Evolutionary conservation across 2,329 filamentous ascomycete genomes (phyloP), one percentile per base, ranked within the genome.

Genomic region (Aspergillus aculeatus): DNA sequence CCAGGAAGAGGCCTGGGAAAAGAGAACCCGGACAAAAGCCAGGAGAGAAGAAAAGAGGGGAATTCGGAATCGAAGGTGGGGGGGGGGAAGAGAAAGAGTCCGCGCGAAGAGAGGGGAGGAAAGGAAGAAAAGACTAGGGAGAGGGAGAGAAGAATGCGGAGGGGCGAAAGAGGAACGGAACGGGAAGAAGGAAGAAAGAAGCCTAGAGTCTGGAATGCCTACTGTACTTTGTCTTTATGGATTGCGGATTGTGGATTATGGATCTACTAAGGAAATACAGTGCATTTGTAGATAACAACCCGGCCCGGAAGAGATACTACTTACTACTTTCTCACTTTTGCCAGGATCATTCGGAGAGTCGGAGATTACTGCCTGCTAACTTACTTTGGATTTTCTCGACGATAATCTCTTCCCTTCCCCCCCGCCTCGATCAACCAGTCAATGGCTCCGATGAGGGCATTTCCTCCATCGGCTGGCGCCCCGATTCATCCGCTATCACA

Each of bases 1-100:
- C 65, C 64, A 65, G 58, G 58, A 61, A 56, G 60, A 54, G 44
- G 55, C 58, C 60, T 60, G 51, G 57, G 58, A 65, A 59, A 62
- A 60, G 62, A 55, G 52, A 56, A 63, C 55, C 56, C 59, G 50
- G 35, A 61, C 49, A 50, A 47, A 50, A 56, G 29, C 61, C 55
- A 50, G 31, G 57, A 47, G 50, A 48, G 47, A 50, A 41, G 41
- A n/a, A 31, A 50, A 29, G 53, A 55, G 53, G 52, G 50, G 52
- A 26, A 52, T 38, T 41, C 7, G 26, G 48, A 32, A 58, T 56
- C 38, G 48, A 51, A 38, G 57, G 57, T 54, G 55, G 58, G 48
- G 23, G 23, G 41, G 21, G 23, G 41, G n/a, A 29, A 54, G 38
- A 48, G 47, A 23, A n/a, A 47, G 58, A 58, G 48, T 23, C 23